These are phyloP conservation scores for Boletus coccyginus DNA, from an alignment of 768 basidiomycete genomes.

Conservation along the genomic window DNA sequence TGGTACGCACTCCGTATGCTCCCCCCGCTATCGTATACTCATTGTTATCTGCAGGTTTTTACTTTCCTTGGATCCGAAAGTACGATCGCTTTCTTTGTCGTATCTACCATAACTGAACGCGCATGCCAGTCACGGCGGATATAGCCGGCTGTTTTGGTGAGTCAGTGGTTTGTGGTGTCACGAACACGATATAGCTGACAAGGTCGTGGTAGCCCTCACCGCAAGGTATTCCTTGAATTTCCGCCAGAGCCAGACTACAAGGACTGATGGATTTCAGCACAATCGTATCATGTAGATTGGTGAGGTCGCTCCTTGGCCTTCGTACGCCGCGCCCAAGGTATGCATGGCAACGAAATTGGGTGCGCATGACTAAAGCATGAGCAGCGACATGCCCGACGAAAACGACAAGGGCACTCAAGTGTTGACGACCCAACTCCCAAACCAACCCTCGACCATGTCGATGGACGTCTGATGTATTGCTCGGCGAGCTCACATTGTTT, in stretches of 20 bases:
- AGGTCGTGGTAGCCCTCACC: conserved; percentile 1
- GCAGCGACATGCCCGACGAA: background rate
- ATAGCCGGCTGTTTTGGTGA: conserved; percentile 2
- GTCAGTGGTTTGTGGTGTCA: background rate
- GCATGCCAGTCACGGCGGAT: background rate
- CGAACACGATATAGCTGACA: background rate
- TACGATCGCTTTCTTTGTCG: background rate
- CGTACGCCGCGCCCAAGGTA: background rate
- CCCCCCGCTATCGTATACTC: background rate
- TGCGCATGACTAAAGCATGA: background rate
- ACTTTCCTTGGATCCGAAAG: background rate
- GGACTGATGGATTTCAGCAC: conserved; percentile 3
- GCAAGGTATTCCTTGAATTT: conserved; percentile 4
- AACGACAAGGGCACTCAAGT: background rate
- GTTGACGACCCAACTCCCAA: conserved; percentile 6
- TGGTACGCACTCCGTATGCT: background rate
- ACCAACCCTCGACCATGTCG: background rate
- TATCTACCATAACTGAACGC: background rate
- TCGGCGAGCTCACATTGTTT: background rate
- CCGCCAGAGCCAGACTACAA: background rate
- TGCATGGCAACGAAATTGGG: background rate
- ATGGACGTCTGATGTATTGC: background rate
- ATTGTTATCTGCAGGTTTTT: conserved; percentile 7
- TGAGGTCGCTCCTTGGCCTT: conserved; percentile 13
- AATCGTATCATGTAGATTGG: conserved; percentile 13